These are phyloP conservation scores for Nakaseomyces kungkrabaensis DNA, from an alignment of 1,139 yeast species.

Conservation along the genomic window DNA sequence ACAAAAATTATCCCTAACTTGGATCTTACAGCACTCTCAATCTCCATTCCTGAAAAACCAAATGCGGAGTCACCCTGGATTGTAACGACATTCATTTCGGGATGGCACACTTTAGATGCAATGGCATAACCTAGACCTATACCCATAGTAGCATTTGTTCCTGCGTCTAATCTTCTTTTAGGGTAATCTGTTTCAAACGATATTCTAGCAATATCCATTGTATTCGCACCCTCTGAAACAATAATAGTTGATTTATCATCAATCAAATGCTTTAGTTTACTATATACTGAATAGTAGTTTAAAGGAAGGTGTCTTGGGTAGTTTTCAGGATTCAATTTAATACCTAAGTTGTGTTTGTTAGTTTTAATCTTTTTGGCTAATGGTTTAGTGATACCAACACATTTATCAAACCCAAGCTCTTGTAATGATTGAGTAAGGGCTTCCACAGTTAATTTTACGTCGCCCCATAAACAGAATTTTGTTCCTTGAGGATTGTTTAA, in stretches of 20 bases:
- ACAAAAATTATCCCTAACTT: constrained; percentile 44
- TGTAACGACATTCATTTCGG: constrained; percentile 40
- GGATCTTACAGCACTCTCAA: constrained; percentile 51
- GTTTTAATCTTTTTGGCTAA: constrained; percentile 28
- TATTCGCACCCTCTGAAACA: constrained; percentile 59
- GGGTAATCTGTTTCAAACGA: constrained; percentile 47
- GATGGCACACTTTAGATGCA: constrained; percentile 44
- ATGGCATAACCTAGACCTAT: constrained; percentile 57
- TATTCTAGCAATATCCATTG: constrained; percentile 57
- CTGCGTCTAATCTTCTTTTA: constrained; percentile 50
- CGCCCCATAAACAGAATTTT: constrained; percentile 33
- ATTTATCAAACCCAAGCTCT: background rate
- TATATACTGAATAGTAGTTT: constrained; percentile 46
- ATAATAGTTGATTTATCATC: constrained; percentile 32
- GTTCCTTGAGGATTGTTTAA: constrained; percentile 26
- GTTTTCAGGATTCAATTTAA: constrained; percentile 21
- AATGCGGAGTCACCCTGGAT: constrained; percentile 66
- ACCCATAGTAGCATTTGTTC: constrained; percentile 68
- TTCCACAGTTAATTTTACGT: constrained; percentile 34
- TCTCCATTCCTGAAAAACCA: constrained; percentile 57
- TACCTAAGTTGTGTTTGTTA: constrained; percentile 33
- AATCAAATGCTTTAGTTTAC: constrained; percentile 35
- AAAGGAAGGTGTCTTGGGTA: constrained; percentile 22
- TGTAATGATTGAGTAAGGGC: constrained; percentile 27
- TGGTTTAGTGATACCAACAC: constrained; percentile 20